Evolutionary conservation across 495 filamentous ascomycete species (phyloP).

Genomic region (Daldinia concentrica): DNA sequence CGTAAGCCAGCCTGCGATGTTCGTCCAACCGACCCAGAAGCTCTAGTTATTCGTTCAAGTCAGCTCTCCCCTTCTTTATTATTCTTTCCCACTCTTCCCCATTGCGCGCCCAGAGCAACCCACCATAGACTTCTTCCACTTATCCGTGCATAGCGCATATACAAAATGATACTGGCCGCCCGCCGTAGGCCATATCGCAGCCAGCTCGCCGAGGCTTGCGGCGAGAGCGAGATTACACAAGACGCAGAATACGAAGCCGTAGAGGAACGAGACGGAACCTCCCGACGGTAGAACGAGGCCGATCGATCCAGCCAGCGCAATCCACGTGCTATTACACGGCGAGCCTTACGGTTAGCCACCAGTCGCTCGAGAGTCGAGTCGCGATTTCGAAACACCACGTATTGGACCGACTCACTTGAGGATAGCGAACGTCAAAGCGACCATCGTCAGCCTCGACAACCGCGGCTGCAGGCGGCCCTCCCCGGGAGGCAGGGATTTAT

Average conservation of each 20-base stretch:
- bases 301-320: slow-evolving; percentile 49
- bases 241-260: slow-evolving; percentile 52
- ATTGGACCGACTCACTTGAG: slow-evolving; percentile 43
- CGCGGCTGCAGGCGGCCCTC: slow-evolving; percentile 46
- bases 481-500: slow-evolving; percentile 22
- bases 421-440: slow-evolving; percentile 50
- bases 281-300: slow-evolving; percentile 48
- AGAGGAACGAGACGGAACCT: slow-evolving; percentile 47
- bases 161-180: slow-evolving; percentile 64
- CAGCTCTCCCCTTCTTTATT: not conserved
- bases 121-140: slow-evolving; percentile 47
- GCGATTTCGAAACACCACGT: too few relatives aligned
- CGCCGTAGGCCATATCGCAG: slow-evolving; percentile 61
- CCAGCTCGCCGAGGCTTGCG: slow-evolving; percentile 59
- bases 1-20: slow-evolving; percentile 52
- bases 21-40: slow-evolving; percentile 54
- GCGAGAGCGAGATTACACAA: slow-evolving; percentile 56
- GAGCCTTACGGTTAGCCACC: not conserved
- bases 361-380: too few relatives aligned
- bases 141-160: slow-evolving; percentile 49
- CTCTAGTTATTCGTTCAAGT: slow-evolving; percentile 38
- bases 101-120: not conserved
- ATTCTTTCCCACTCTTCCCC: not conserved
- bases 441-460: slow-evolving; percentile 46
- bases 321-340: slow-evolving; percentile 40